Conservation (phyloP, 495 filamentous ascomycete species). For the Hypoxylon lienhwacheense region DNA sequence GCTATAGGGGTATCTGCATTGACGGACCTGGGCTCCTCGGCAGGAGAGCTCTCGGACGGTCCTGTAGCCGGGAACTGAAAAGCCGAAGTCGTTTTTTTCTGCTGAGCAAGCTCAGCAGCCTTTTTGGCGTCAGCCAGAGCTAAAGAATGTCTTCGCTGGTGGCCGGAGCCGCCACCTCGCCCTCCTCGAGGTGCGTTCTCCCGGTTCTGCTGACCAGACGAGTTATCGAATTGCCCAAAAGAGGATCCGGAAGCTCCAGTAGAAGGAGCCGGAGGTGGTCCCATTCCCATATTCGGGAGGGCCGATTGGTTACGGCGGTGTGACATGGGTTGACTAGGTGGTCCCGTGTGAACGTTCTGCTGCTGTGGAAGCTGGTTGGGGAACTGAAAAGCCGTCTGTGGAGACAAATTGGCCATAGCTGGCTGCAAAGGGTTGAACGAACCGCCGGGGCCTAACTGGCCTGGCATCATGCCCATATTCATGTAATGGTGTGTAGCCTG, state of each 20-base stretch:
- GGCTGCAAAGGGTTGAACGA: constrained; percentile 68
- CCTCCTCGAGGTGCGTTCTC: constrained; percentile 77
- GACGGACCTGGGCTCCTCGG: constrained; percentile 52
- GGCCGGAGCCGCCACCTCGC: constrained; percentile 75
- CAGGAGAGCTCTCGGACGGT: constrained; percentile 55
- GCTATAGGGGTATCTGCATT: constrained; percentile 51
- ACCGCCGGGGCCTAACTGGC: constrained; percentile 70
- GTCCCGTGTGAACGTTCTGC: constrained; percentile 68
- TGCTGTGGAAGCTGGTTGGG: constrained; percentile 75
- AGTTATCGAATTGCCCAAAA: constrained; percentile 76
- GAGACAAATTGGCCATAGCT: constrained; percentile 73
- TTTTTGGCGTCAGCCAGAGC: constrained; percentile 96
- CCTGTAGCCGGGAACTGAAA: constrained; percentile 92
- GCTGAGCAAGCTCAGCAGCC: constrained; percentile 93
- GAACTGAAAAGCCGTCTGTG: constrained; percentile 88
- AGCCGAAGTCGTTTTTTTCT: constrained; percentile 87
- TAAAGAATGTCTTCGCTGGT: constrained; percentile 92
- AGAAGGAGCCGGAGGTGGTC: constrained; percentile 94
- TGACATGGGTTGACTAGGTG: constrained; percentile 74
- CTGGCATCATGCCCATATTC: constrained; percentile 90
- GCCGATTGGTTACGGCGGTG: constrained; percentile 99
- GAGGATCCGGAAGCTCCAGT: constrained; percentile 81
- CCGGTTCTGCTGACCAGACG: constrained; percentile 60
- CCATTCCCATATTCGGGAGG: constrained; percentile 89
- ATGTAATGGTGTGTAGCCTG: constrained; percentile 94